Base-by-base conservation (phyloP, 768 basidiomycete species). In the Suillus weaverae region DNA sequence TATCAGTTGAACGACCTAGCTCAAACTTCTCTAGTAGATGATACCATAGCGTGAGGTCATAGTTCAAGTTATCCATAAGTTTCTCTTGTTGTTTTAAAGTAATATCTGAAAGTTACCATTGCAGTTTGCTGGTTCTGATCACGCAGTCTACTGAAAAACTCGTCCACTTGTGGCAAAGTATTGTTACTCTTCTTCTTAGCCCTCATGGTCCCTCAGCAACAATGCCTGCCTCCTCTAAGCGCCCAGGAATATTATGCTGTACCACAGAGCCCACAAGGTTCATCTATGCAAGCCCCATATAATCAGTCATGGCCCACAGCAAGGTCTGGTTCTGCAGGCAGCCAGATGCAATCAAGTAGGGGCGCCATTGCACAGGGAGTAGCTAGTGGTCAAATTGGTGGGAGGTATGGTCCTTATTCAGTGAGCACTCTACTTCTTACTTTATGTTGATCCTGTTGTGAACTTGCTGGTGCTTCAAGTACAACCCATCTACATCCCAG, bases 401-500 rank as follows among this genome's bases (percentile, higher is more conserved):
- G 85, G 32, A 87, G 86, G 20, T 94, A 93, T 81, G 93, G 93
- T 13, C 93, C 93, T 32, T 94, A 94, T 79, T 88, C 91, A n/a
- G 92, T 94, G 69, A 64, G 88, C 80, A 14, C 51, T 59, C 35
- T 48, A 16, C 61, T 43, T 61, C 1, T 13, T n/a, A 60, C 51
- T 35, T 18, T 59, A 44, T 39, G 62, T 57, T 59, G 26, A 62
- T 33, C 51, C 43, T 62, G 39, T 26, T 61, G 48, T 59, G 20
- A 70, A 54, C 62, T 48, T 35, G 16, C 22, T 33, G 56, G 36
- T 59, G 5, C 59, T 68, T 62, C 57, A 59, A 89, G 89, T 89
- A 89, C 70, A 86, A 87, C 66, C 85, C 89, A 5, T 68, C 68
- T 68, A 76, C 73, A 22, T 78, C 77, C 39, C 78, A 80, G 43